Evolutionary conservation across 176 grass and related monocot genomes (phyloP), one percentile per base, ranked within the genome.

Genomic region (Hsuehochloa calcarea): DNA sequence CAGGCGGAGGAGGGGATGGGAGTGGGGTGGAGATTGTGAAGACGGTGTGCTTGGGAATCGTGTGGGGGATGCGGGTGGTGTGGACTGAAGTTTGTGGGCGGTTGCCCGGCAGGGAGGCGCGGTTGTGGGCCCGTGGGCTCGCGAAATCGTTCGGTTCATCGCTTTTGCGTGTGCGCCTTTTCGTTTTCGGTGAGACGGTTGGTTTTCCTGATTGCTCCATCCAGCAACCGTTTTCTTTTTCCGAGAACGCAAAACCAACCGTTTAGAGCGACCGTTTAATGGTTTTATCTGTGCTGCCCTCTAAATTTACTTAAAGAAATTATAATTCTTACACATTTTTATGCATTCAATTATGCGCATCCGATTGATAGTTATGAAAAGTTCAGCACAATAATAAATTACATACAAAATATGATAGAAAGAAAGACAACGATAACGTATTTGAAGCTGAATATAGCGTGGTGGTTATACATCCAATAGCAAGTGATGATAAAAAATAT

Each of bases 101-200:
- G 62, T 77, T 56, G 15, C 69, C 62, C 61, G 40, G 71, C 78
- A 81, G 43, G 78, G 63, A 55, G 71, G 72, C 72, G 86, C 63
- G 52, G 72, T 78, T 72, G 80, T 62, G 72, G 86, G 72, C 80
- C 46, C 65, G 62, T 78, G 70, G 79, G 62, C 62, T 51, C 78
- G 65, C 66, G 66, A 23, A 58, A 65, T 34, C 60, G 23, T 15
- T n/a, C 12, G 5, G 58, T 9, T 10, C 55, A 2, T n/a, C 10
- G 58, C 26, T 64, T 31, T 15, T 31, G 13, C 26, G 13, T 1
- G 13, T 34, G 27, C 26, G 27, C 27, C 27, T 65, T 65, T 31
- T n/a, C n/a, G n/a, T n/a, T n/a, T n/a, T 16, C 61, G 26, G 27
- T 15, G 23, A 68, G 61, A 25, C 61, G 45, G 71, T 81, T 81